These are phyloP conservation scores for Cordyceps farinosa DNA, from an alignment of 2,329 filamentous ascomycete species.

Conservation along the genomic window DNA sequence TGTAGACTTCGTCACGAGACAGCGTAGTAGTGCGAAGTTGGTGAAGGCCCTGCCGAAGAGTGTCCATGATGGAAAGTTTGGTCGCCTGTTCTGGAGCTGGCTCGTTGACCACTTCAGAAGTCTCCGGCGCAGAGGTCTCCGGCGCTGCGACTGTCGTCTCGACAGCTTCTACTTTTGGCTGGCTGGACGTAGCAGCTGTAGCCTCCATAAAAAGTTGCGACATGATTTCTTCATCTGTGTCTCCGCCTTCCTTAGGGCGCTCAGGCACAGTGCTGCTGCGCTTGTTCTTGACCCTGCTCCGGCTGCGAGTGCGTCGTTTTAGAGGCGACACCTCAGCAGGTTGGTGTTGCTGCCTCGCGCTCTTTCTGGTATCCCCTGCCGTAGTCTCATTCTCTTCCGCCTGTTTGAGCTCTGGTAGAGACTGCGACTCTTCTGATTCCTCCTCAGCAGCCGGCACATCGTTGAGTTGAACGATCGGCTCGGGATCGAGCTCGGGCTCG, in stretches of 20 bases:
- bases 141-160: conserved; percentile 23
- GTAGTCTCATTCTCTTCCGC: neutral
- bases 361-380: neutral
- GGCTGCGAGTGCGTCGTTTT: conserved; percentile 8
- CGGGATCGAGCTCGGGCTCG: neutral
- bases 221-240: conserved; percentile 41
- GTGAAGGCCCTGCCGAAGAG: conserved; percentile 43
- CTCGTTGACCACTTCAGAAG: neutral
- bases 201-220: conserved; percentile 41
- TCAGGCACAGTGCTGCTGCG: neutral
- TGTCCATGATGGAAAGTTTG: conserved; percentile 28
- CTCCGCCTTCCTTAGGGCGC: conserved; percentile 25
- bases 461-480: neutral
- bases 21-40: conserved; percentile 58
- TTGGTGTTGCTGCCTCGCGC: neutral
- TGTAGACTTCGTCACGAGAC: conserved; percentile 61
- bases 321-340: neutral
- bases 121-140: conserved; percentile 22
- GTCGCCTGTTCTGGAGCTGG: conserved; percentile 5
- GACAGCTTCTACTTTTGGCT: conserved; percentile 25
- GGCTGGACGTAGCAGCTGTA: conserved; percentile 35
- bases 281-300: conserved; percentile 7
- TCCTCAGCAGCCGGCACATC: neutral
- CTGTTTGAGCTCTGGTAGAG: conserved; percentile 10
- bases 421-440: conserved; percentile 7